These are phyloP conservation scores for Trichoderma sp. DNA, from an alignment of 2,329 filamentous ascomycete species.

Conservation along the genomic window DNA sequence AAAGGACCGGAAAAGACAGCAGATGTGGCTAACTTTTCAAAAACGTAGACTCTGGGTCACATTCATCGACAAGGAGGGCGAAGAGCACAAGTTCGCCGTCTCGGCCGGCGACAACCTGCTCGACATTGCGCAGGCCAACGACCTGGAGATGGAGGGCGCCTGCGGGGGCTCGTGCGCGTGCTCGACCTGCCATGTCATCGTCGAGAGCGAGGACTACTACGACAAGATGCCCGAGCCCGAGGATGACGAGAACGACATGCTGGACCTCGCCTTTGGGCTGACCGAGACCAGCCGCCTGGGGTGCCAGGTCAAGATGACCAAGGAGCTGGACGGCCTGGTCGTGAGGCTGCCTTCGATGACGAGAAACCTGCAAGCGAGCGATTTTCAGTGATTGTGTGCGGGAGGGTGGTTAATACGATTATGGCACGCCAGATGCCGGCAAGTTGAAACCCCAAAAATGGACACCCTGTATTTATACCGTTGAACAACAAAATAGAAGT, in stretches of 20 bases:
- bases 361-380: constrained; percentile 90
- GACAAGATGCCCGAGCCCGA: constrained; percentile 77
- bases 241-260: constrained; percentile 85
- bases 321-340: constrained; percentile 82
- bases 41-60: constrained; percentile 74
- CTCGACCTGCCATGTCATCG: constrained; percentile 90
- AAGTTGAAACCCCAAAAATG: background rate
- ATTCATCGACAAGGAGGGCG: constrained; percentile 89
- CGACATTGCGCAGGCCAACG: constrained; percentile 91
- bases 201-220: constrained; percentile 71
- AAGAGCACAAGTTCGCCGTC: constrained; percentile 75
- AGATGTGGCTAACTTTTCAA: background rate
- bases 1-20: background rate
- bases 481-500: constrained; percentile 26
- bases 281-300: constrained; percentile 83
- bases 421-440: background rate
- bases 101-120: constrained; percentile 87
- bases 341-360: constrained; percentile 92
- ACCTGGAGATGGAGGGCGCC: constrained; percentile 97
- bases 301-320: constrained; percentile 89
- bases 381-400: constrained; percentile 61
- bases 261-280: constrained; percentile 86
- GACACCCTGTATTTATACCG: constrained; percentile 26
- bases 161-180: constrained; percentile 94
- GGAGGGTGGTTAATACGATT: background rate